Base-by-base conservation (phyloP, 768 basidiomycete genomes). In the Botryobasidium botryosum region DNA sequence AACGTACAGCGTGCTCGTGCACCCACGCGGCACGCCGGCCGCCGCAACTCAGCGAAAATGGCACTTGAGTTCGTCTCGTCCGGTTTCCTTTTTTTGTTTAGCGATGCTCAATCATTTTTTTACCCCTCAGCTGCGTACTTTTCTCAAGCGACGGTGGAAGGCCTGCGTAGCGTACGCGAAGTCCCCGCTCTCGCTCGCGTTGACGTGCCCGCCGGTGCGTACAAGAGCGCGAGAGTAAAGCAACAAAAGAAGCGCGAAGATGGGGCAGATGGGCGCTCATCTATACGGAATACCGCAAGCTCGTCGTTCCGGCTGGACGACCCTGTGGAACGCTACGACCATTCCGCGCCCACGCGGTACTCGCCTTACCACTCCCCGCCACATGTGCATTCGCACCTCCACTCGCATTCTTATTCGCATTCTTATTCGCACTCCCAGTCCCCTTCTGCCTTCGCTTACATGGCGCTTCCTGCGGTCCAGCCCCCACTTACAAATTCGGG, bases 121-220 rank as follows among this genome's bases (percentile, higher is more conserved):
- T 35, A 41, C 35, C 50, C 39, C 46, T 28, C 56, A 86, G 83
- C 83, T 49, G 82, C 83, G 38, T 86, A 86, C 66, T 86, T 83
- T 59, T 83, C 78, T 53, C 81, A 81, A 55, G 74, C 74, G 54
- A 78, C 70, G 45, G 63, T 85, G 48, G 77, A 81, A 56, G 67
- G 68, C 44, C 71, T 86, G 33, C 66, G 69, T 51, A 83, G 79
- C 29, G 72, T 85, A 40, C 80, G 83, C 58, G 70, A 67, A 40
- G 70, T 85, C 53, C 73, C 66, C 21, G 72, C 71, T 40, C 66
- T 84, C 49, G 74, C 75, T 33, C 73, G 79, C 57, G 61, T 76
- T 17, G 58, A 60, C 35, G 77, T 84, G 15, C 83, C 82, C 33
- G 77, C 79, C 27, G 79, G 79, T 15, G 75, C 76, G 68, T 86